Conservation (phyloP, 805 yeast genomes). For the Saturnispora serradocipensis region DNA sequence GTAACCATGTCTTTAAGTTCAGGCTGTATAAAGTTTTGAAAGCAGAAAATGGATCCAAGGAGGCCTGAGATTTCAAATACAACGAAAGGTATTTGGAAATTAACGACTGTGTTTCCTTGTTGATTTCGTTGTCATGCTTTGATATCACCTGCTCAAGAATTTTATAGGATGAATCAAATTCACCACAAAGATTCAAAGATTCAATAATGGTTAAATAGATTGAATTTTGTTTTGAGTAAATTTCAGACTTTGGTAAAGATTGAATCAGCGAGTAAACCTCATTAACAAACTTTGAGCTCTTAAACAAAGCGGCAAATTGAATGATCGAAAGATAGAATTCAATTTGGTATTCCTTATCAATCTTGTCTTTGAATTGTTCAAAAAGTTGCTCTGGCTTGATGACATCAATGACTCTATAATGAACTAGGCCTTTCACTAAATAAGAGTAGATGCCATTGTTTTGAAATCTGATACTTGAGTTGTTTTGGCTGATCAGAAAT, state of each 20-base stretch:
- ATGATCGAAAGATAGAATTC: slow-evolving; percentile 32
- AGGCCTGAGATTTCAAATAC: slow-evolving; percentile 23
- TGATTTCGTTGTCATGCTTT: slow-evolving; percentile 10
- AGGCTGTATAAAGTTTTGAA: slow-evolving; percentile 21
- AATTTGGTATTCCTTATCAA: slow-evolving; percentile 9
- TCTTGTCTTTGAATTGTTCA: slow-evolving; percentile 11
- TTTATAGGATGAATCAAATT: slow-evolving; percentile 41
- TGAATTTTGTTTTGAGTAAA: slow-evolving; percentile 30
- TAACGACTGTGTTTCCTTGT: slow-evolving; percentile 8
- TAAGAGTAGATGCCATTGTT: slow-evolving; percentile 16
- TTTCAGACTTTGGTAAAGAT: not conserved
- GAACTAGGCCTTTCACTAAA: slow-evolving; percentile 21
- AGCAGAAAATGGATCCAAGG: slow-evolving; percentile 19
- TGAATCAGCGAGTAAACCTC: slow-evolving; percentile 23
- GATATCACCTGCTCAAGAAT: slow-evolving; percentile 47
- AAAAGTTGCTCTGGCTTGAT: slow-evolving; percentile 15
- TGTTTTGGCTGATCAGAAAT: slow-evolving; percentile 24
- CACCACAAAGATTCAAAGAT: slow-evolving; percentile 42
- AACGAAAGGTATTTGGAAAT: slow-evolving; percentile 20
- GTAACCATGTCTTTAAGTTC: slow-evolving; percentile 25
- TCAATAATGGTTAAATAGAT: slow-evolving; percentile 46
- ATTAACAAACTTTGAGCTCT: slow-evolving; percentile 32
- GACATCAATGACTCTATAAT: slow-evolving; percentile 17
- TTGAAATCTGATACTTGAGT: slow-evolving; percentile 13
- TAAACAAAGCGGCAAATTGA: slow-evolving; percentile 31